These are phyloP conservation scores for Mycocalia duriaeana DNA, from an alignment of 1,284 basidiomycete species.

Conservation along the genomic window DNA sequence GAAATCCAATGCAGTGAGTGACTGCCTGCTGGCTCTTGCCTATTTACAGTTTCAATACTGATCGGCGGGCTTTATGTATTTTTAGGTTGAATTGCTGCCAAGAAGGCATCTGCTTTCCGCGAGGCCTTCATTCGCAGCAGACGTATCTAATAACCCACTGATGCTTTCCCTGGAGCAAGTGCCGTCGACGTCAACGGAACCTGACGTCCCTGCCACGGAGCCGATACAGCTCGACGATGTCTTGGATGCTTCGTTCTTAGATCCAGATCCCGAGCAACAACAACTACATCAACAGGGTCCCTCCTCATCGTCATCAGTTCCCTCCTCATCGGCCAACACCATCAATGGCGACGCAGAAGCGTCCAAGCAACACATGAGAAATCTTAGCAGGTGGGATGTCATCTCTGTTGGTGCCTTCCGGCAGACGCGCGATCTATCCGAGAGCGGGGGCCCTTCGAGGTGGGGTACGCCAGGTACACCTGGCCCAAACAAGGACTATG, in stretches of 20 bases:
- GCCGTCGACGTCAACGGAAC: background rate
- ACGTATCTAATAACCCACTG: constrained; percentile 14
- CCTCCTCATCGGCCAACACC: constrained; percentile 9
- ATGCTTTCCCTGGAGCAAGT: background rate
- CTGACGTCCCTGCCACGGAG: constrained; percentile 13
- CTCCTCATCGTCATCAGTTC: constrained; percentile 6
- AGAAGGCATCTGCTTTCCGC: constrained; percentile 22
- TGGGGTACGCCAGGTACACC: constrained; percentile 32
- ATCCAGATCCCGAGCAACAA: constrained; percentile 42
- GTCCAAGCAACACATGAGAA: constrained; percentile 30
- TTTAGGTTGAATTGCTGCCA: constrained; percentile 30
- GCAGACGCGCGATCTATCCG: constrained; percentile 51
- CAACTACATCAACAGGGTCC: constrained; percentile 8
- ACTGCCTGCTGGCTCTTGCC: too few species aligned
- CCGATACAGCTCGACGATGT: constrained; percentile 75
- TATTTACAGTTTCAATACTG: too few species aligned
- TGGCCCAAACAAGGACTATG: constrained; percentile 31
- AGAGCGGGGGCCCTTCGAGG: constrained; percentile 29
- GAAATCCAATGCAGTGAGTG: constrained; percentile 29
- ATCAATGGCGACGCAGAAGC: constrained; percentile 14
- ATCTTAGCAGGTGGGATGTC: constrained; percentile 64
- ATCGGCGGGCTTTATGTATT: background rate
- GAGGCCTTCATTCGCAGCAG: constrained; percentile 21
- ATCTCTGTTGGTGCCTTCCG: constrained; percentile 73
- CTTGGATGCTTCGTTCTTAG: constrained; percentile 68